Evolutionary conservation across 805 yeast genomes (phyloP), one percentile per base, ranked within the genome.

Genomic region (Martiniozyma abietophila): DNA sequence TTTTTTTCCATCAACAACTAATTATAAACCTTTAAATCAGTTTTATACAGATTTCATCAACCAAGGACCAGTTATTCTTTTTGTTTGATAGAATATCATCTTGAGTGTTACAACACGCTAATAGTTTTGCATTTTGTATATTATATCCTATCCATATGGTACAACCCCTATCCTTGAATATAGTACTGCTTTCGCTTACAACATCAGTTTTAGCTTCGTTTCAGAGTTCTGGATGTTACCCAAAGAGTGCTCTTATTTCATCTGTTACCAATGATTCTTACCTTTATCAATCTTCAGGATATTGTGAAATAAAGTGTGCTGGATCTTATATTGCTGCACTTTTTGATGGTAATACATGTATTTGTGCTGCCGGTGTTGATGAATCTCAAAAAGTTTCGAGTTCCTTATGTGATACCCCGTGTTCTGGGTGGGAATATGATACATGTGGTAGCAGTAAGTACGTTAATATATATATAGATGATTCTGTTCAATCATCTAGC

Each of bases 361-460:
- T 67, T 50, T 83, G 94, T 53, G 88, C 86, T 17, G 58, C 66
- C 48, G 43, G 58, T 1, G 36, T 59, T 10, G 64, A 74, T 5
- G 35, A 54, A 6, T 45, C 45, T 5, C 43, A 40, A 16, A 22
- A 36, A 6, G 52, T 50, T 16, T 43, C 47, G 18, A 31, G 58
- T n/a, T 46, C 54, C 27, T 41, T 54, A 12, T 80, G 88, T 56
- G 42, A 50, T 29, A 40, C 45, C 1, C 32, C 51, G 5, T 84
- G 95, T 54, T 47, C 54, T 12, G 94, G 86, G 6, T 84, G 71
- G 56, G 71, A 74, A 5, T 34, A 46, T 6, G 78, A 78, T 36
- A 61, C 46, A n/a, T 84, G 95, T 56, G 86, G 86, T 44, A 16
- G 12, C 15, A 23, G 29, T 12, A 12, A 34, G 7, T 70, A 65